A percentile compares a stretch with the other conserved stretches of the same genome.
Conservation (phyloP, 2,329 filamentous ascomycete genomes). For the Fusarium multiceps region DNA sequence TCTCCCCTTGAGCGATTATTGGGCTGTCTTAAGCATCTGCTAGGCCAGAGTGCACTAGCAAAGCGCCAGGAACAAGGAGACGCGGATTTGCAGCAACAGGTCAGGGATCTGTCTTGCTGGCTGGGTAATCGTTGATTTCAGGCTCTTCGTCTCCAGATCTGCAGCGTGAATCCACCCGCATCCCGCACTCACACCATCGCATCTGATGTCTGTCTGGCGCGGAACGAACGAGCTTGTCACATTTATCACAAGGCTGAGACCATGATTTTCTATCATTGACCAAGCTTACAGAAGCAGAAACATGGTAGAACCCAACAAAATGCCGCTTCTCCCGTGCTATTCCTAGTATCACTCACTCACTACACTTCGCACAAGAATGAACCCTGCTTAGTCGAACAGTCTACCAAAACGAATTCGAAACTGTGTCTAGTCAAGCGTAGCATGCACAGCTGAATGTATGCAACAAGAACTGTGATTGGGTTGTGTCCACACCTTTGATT, state of each 20-base stretch:
- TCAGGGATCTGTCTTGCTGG: slow-evolving; percentile 7
- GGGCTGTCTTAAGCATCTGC: slow-evolving; percentile 5
- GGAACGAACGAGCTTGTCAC: not conserved
- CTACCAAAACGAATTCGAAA: slow-evolving; percentile 27
- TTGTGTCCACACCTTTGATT: slow-evolving; percentile 17
- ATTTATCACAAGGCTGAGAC: slow-evolving; percentile 7
- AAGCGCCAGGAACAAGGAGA: slow-evolving; percentile 27
- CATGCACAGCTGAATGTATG: slow-evolving; percentile 31
- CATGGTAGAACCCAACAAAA: not conserved
- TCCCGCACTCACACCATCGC: slow-evolving; percentile 24
- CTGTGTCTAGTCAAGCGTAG: slow-evolving; percentile 30
- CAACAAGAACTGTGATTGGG: slow-evolving; percentile 27
- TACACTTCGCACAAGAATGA: not conserved
- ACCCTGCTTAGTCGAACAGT: slow-evolving; percentile 23
- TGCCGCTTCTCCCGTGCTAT: not conserved
- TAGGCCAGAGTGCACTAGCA: slow-evolving; percentile 4
- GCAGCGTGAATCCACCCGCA: slow-evolving; percentile 37
- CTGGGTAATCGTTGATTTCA: slow-evolving; percentile 18
- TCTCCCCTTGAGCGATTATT: slow-evolving; percentile 5
- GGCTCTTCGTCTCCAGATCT: slow-evolving; percentile 30
- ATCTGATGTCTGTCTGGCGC: not conserved
- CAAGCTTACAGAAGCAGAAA: not conserved
- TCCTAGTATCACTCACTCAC: slow-evolving; percentile 34
- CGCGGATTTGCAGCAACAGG: slow-evolving; percentile 4
- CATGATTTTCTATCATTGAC: not conserved